A percentile compares a stretch with the other conserved stretches of the same genome.
These are phyloP conservation scores for Glycine soja DNA, from an alignment of 306 rosid species.

Conservation along the genomic window DNA sequence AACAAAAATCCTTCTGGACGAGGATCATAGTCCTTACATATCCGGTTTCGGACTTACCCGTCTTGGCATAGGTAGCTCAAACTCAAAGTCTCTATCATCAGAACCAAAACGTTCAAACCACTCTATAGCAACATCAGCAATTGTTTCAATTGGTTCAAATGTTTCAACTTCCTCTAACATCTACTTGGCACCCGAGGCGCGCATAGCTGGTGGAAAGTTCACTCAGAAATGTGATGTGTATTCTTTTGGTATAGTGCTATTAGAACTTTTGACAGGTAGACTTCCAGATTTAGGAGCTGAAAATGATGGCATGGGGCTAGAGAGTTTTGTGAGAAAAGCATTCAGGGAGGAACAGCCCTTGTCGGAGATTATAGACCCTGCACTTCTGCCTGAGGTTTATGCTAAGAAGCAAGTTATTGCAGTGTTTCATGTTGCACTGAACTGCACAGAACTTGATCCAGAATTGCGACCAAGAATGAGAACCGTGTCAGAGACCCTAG, in stretches of 20 bases:
- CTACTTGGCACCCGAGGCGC: conserved; percentile 74
- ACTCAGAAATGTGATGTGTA: conserved; percentile 84
- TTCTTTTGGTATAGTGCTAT: conserved; percentile 70
- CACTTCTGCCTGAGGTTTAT: conserved; percentile 63
- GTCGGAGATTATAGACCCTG: conserved; percentile 73
- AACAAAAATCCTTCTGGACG: conserved; percentile 72
- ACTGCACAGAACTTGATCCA: conserved; percentile 75
- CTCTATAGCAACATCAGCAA: conserved; percentile 44
- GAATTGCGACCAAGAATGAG: conserved; percentile 83
- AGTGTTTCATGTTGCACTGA: conserved; percentile 73
- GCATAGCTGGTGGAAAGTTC: conserved; percentile 62
- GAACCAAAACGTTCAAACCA: conserved; percentile 58
- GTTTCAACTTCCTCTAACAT: conserved; percentile 52
- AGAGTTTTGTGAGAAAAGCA: conserved; percentile 65
- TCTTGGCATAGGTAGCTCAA: conserved; percentile 53
- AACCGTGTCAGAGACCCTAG: conserved; percentile 73
- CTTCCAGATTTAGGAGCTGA: conserved; percentile 62
- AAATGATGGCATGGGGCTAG: conserved; percentile 62
- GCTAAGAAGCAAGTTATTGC: conserved; percentile 77
- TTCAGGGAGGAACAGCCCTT: conserved; percentile 69
- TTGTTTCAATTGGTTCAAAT: conserved; percentile 55
- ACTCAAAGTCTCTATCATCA: conserved; percentile 51
- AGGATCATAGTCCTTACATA: conserved; percentile 69
- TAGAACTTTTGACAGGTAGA: conserved; percentile 70
- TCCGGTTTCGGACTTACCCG: conserved; percentile 77